Evolutionary conservation across 192 early-diverging fungal species (phyloP), one percentile per base, ranked within the genome.

Genomic region (Gamsiella multidivaricata): DNA sequence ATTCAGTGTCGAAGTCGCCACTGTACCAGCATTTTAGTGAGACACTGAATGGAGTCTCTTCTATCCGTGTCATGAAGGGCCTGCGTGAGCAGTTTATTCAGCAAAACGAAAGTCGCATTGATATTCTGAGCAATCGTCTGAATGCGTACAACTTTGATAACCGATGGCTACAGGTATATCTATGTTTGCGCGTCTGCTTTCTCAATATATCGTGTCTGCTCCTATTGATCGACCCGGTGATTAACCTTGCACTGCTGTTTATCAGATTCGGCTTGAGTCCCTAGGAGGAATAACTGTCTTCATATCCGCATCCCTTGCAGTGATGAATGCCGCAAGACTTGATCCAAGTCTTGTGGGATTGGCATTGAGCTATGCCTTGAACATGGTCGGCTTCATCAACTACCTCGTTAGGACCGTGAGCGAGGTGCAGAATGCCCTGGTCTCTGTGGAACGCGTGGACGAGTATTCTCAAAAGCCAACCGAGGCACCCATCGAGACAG

Each of bases 381-480:
- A 80, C 23, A 84, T 94, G 52, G 90, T 53, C 20, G 17, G 25
- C 2, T 29, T 34, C 18, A 36, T 55, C 39, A 43, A 41, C 11
- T 53, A 92, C 94, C 26, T 91, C 91, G 86, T 95, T 17, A 84
- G 91, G 29, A 78, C 81, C 60, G 88, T 90, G 67, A 82, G 84
- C 23, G 78, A 86, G 47, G 85, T 95, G 70, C 94, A 96, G 65
- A 91, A 94, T 81, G 81, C 70, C 57, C 82, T 95, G 81, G 94
- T 92, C 37, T 81, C 87, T 5, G 92, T 96, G n/a, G 96, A 97
- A 83, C 88, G 92, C 9, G 81, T 91, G 39, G 81, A 85, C 28
- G 91, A 96, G 75, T 96, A 96, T 58, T 85, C 88, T 54, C 87
- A 94, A 10, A 81, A 96, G 37, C 86, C 86, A 4, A 85, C 85